phyloP scores from a whole-genome alignment of 1,139 yeast genomes.

The Zhuliangozyma blackwelliae region DNA sequence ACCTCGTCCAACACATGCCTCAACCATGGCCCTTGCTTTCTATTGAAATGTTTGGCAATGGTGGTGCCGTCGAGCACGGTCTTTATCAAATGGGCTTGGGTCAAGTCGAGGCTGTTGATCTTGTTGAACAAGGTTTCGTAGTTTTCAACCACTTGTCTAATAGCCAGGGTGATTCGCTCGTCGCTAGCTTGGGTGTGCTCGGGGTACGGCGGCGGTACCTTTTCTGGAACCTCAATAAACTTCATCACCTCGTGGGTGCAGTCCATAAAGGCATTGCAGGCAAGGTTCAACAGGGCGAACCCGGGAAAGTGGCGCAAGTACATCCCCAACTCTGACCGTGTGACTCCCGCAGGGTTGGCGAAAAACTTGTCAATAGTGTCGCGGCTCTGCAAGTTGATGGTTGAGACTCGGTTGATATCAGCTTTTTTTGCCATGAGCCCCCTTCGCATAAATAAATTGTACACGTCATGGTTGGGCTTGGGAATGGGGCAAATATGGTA shows the following conservation, averaged over 20 bases:
- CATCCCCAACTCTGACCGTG: constrained; percentile 60
- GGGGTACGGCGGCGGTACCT: constrained; percentile 9
- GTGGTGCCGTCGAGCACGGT: constrained; percentile 70
- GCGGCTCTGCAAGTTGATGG: constrained; percentile 23
- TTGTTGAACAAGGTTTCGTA: constrained; percentile 32
- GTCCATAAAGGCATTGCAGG: constrained; percentile 30
- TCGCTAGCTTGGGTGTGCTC: constrained; percentile 4
- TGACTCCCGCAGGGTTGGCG: constrained; percentile 18
- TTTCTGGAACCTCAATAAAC: constrained; percentile 6
- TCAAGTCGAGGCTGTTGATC: constrained; percentile 28
- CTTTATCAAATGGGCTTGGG: constrained; percentile 41
- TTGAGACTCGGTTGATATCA: constrained; percentile 50
- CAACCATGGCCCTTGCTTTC: constrained; percentile 87
- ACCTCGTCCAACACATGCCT: constrained; percentile 50
- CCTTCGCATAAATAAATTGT: constrained; percentile 45
- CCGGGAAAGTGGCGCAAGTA: constrained; percentile 53
- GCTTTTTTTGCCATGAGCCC: constrained; percentile 64
- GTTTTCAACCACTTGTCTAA: constrained; percentile 10
- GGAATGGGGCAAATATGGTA: constrained; percentile 22
- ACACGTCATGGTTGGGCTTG: constrained; percentile 6
- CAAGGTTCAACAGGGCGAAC: constrained; percentile 44
- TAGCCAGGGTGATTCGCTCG: constrained; percentile 4
- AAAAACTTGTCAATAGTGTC: constrained; percentile 15
- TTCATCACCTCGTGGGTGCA: constrained; percentile 6
- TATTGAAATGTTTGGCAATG: constrained; percentile 44